Evolutionary conservation across 2,329 filamentous ascomycete species (phyloP).

Genomic region (Fonsecaea monophora): DNA sequence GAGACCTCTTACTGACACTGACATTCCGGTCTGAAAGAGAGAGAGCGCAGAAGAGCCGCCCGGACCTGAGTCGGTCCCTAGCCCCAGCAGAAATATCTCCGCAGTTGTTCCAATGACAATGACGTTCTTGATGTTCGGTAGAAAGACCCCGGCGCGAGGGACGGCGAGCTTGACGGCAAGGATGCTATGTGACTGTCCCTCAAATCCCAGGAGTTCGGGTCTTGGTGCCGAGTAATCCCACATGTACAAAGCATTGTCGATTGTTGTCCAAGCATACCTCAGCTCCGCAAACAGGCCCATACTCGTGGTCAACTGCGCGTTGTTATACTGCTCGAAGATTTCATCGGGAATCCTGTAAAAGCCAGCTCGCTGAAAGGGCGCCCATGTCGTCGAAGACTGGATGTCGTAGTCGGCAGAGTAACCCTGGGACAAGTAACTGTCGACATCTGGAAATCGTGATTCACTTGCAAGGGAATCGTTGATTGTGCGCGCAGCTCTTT

Average conservation of each 20-base stretch:
- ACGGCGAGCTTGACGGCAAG: conserved; percentile 87
- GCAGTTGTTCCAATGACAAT: conserved; percentile 85
- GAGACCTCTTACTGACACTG: conserved; percentile 74
- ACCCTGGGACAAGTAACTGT: conserved; percentile 89
- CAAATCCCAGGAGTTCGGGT: conserved; percentile 88
- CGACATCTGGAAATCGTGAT: conserved; percentile 83
- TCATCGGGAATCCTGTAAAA: conserved; percentile 89
- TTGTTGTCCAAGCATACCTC: conserved; percentile 92
- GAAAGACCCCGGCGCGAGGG: conserved; percentile 86
- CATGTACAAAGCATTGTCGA: conserved; percentile 93
- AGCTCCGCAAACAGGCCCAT: conserved; percentile 96
- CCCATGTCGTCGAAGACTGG: conserved; percentile 71
- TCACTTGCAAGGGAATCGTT: conserved; percentile 77
- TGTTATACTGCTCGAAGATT: conserved; percentile 91
- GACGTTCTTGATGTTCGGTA: conserved; percentile 82
- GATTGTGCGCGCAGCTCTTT: conserved; percentile 81
- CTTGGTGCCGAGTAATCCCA: conserved; percentile 98
- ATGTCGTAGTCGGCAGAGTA: conserved; percentile 92
- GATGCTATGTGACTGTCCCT: conserved; percentile 86
- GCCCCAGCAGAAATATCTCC: conserved; percentile 85
- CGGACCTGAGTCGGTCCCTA: conserved; percentile 65
- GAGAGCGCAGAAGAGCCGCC: conserved; percentile 72
- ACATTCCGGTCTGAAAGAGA: conserved; percentile 89
- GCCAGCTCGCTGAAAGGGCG: conserved; percentile 85
- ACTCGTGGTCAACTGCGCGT: conserved; percentile 82